Evolutionary conservation across 2,329 filamentous ascomycete genomes (phyloP), one percentile per base, ranked within the genome.

Genomic region (Stagonosporopsis vannaccii): DNA sequence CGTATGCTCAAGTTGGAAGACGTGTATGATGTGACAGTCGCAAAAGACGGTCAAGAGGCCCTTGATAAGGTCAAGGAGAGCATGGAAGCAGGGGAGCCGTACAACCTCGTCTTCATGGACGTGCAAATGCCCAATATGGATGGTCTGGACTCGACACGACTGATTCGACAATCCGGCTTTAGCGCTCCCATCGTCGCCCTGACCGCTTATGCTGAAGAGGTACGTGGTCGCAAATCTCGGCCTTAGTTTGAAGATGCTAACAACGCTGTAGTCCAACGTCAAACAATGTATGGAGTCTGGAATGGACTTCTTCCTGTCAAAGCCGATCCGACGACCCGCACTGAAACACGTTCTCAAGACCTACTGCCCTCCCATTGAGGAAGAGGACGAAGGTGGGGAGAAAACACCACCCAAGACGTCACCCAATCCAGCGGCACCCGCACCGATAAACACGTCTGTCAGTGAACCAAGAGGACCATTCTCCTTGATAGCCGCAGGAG

Each of bases 51-150:
- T 0, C 90, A 96, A 74, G 91, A 97, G 76, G 93, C 93, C 0
- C 91, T 92, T 56, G 92, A 97, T 59, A 81, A 90, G 25, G 92
- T 97, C 62, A 93, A 92, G 72, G 87, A 87, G 15, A 90, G 87
- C 61, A 95, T 96, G 90, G 86, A 88, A 45, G 84, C 84, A 25
- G 84, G 88, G 48, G 82, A 84, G 51, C 84, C 84, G 2, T 97
- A 94, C 71, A 91, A 96, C 65, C 82, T 97, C 23, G 94, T 97
- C 60, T 95, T 97, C 71, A 97, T 97, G 93, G 93, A 97, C 68
- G 89, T 97, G 7, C 91, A 86, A 67, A 97, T 97, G 93, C 93
- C 93, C 3, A 96, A 95, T 60, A 84, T 97, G 13, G 92, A 97
- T 69, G 93, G 93, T 1, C 79, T 97, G 22, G 89, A 97, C 72